phyloP scores from a whole-genome alignment of 1,139 yeast genomes.

The Yamadazyma aaseri region DNA sequence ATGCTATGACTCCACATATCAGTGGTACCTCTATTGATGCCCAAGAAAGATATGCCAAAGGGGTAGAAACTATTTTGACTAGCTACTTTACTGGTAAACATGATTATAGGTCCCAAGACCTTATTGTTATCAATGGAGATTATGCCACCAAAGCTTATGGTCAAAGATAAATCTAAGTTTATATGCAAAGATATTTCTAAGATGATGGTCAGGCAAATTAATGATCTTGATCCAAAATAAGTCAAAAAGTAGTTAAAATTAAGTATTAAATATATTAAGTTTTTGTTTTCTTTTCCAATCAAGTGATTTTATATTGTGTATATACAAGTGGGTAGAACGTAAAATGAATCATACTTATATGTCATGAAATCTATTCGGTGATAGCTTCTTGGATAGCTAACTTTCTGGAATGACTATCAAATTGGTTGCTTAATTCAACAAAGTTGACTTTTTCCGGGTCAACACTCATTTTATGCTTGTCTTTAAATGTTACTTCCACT shows the following conservation, averaged over 20 bases:
- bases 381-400: constrained; percentile 67
- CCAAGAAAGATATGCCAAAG: constrained; percentile 69
- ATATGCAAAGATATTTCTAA: no score
- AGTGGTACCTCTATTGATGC: constrained; percentile 83
- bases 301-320: no score
- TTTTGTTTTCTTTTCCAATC: background rate
- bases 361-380: constrained; percentile 15
- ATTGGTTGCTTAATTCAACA: constrained; percentile 53
- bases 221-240: no score
- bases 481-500: constrained; percentile 77
- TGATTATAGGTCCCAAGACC: constrained; percentile 72
- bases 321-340: background rate
- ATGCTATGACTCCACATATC: constrained; percentile 84
- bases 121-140: constrained; percentile 69
- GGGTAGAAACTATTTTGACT: constrained; percentile 63
- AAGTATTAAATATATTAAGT: no score
- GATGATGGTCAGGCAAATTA: no score
- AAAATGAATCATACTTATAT: background rate
- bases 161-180: constrained; percentile 29
- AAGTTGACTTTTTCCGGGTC: constrained; percentile 60
- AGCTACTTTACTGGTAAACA: constrained; percentile 59
- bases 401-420: constrained; percentile 71
- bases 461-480: constrained; percentile 66
- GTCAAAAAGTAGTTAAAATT: no score
- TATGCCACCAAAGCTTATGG: constrained; percentile 78